A percentile compares a stretch with the other conserved stretches of the same genome.
These are phyloP conservation scores for Backusella macrospora DNA, from an alignment of 192 early-diverging fungal species.

Conservation along the genomic window DNA sequence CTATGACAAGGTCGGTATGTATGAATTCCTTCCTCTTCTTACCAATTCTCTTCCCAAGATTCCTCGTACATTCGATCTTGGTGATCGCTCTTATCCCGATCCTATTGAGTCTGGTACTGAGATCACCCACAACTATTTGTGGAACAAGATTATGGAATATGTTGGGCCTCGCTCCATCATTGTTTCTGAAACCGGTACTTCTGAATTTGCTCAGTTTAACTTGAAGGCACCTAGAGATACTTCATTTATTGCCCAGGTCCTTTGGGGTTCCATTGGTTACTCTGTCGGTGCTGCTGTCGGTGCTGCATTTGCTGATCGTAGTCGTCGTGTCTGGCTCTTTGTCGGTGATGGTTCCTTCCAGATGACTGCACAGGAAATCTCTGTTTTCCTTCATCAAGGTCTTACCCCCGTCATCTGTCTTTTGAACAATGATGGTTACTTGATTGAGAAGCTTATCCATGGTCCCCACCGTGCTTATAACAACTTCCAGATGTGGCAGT, in stretches of 20 bases:
- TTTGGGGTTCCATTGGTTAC: constrained; percentile 40
- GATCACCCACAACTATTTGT: constrained; percentile 48
- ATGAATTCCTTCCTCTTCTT: constrained; percentile 34
- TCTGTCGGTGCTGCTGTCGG: constrained; percentile 49
- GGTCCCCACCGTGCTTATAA: constrained; percentile 49
- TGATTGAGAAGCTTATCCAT: constrained; percentile 54
- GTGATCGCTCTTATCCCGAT: background rate
- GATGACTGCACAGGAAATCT: constrained; percentile 52
- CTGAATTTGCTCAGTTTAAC: constrained; percentile 44
- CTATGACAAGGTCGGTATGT: constrained; percentile 48
- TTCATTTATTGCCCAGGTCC: constrained; percentile 45
- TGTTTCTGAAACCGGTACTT: constrained; percentile 52
- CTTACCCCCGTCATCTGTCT: constrained; percentile 52
- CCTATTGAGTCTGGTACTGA: constrained; percentile 17
- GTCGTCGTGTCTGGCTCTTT: constrained; percentile 46
- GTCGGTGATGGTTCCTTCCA: constrained; percentile 59
- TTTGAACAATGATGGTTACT: constrained; percentile 57
- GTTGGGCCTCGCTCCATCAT: constrained; percentile 38
- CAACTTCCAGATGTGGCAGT: constrained; percentile 54
- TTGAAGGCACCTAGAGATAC: constrained; percentile 39
- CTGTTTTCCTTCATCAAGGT: constrained; percentile 52
- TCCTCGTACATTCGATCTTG: background rate
- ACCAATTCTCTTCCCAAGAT: constrained; percentile 11
- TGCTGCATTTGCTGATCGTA: constrained; percentile 44
- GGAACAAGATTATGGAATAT: constrained; percentile 41